These are phyloP conservation scores for Podosphaera leucotricha DNA, from an alignment of 2,329 filamentous ascomycete species.

Conservation along the genomic window DNA sequence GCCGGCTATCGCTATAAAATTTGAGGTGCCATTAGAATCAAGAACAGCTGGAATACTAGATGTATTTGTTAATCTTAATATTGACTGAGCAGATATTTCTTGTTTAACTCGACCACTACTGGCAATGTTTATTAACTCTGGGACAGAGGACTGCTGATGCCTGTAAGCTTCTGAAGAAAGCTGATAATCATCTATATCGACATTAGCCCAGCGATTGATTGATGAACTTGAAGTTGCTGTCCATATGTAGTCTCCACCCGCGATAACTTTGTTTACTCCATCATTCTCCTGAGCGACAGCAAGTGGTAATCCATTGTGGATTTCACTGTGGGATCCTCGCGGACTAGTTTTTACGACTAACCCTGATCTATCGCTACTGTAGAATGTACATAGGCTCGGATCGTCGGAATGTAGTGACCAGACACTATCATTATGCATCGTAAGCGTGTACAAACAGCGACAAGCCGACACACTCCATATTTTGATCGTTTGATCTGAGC, in stretches of 20 bases:
- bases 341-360: slow-evolving; percentile 93
- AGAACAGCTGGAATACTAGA: slow-evolving; percentile 44
- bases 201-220: slow-evolving; percentile 53
- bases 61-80: slow-evolving; percentile 66
- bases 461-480: slow-evolving; percentile 92
- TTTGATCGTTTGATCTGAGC: slow-evolving; percentile 91
- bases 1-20: slow-evolving; percentile 22
- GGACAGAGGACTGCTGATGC: slow-evolving; percentile 23
- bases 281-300: slow-evolving; percentile 86
- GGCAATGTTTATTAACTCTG: slow-evolving; percentile 16
- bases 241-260: slow-evolving; percentile 33
- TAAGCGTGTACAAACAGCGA: slow-evolving; percentile 90
- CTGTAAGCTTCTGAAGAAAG: slow-evolving; percentile 12
- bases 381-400: slow-evolving; percentile 69
- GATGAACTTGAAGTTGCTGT: slow-evolving; percentile 50
- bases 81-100: slow-evolving; percentile 52
- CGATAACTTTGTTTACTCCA: slow-evolving; percentile 45
- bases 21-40: slow-evolving; percentile 30
- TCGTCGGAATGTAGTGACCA: slow-evolving; percentile 88
- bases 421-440: slow-evolving; percentile 96
- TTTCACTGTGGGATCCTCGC: slow-evolving; percentile 41
- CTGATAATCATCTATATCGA: slow-evolving; percentile 43
- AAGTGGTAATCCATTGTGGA: slow-evolving; percentile 74
- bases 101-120: slow-evolving; percentile 21
- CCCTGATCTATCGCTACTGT: slow-evolving; percentile 80